Evolutionary conservation across 164 flowering plant species (phyloP), one percentile per base, ranked within the genome.

Genomic region (Sedum album): DNA sequence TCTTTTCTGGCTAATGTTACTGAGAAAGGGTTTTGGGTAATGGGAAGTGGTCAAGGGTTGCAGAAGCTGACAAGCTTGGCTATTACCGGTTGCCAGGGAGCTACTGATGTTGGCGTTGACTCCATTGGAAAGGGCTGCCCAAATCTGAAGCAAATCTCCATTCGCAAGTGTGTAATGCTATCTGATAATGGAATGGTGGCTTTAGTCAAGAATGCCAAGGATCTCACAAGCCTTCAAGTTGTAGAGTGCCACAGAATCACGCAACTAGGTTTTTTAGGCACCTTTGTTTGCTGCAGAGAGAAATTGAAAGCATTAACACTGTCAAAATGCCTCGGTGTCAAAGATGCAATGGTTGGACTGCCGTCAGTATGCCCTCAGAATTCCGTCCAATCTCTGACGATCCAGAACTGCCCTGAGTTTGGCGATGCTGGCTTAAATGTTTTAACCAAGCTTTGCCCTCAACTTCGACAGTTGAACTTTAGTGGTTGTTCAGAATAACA

Each of bases 331-430:
- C 53, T 69, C 26, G 80, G 82, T 1, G 14, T 77, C n/a, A 73
- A 73, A 42, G 80, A 77, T 79, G 28, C 73, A 35, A 44, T 72
- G 14, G 26, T 65, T 15, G 76, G 38, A 62, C 30, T 38, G 17
- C 46, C 72, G 1, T 4, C 65, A 66, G 66, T 62, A 1, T 70
- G 80, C 55, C 75, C 79, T 63, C 77, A 82, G 72, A 70, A 53
- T 30, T 79, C 81, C 39, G 80, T 88, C 51, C 77, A 75, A 46
- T 78, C 80, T 18, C 67, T 88, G 51, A 74, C 85, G 15, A 65
- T 86, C 18, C 66, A 73, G 55, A 80, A 74, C 73, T 88, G 93
- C 72, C 77, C 79, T 1, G 84, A 86, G 2, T 77, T 88, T 66
- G 86, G 87, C 2, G 80, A 72, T 60, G 68, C 71, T 60, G 78